Base-by-base conservation (phyloP, 805 yeast species). In the Priceomyces fermenticarens region DNA sequence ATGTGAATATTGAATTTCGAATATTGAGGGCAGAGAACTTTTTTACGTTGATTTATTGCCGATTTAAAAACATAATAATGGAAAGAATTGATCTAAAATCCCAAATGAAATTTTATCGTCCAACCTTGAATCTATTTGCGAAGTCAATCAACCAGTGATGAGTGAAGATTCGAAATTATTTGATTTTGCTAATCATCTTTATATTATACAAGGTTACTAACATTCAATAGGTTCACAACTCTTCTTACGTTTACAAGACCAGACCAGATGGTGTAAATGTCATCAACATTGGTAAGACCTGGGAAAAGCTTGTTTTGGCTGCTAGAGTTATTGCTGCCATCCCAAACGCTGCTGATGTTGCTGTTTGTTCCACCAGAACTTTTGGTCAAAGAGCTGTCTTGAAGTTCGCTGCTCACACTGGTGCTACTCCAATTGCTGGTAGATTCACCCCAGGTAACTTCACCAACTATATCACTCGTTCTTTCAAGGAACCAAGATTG, bases 391-490 rank as follows among this genome's bases (percentile, higher is more conserved):
- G 99, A 83, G 99, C 99, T 70, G 99, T 91, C 61, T 85, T 93
- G 76, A 93, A 93, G 82, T 93, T 85, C 70, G 97, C 99, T 70
- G 88, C 97, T 64, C 98, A 93, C 90, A 90, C 98, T 64, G 98
- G 98, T 77, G 97, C 99, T 61, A 91, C 98, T 62, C 90, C 99
- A 72, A 91, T 93, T 79, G 99, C 99, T 64, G 99, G 99, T 79
- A 89, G 99, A 82, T 93, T 93, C 87, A 93, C 99, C 65, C 99
- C 99, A 78, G 99, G 99, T 88, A 84, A 86, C 81, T 93, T 93
- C 93, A 93, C 99, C 73, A 93, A 93, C 83, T 93, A 93, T 82
- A 93, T 91, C 82, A 93, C 99, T 77, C 91, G 97, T 80, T 88
- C 97, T 63, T 93, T 93, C 97, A 93, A 91, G 81, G 99, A 93